Conservation (phyloP, 495 filamentous ascomycete genomes). For the Cairneyella variabilis region DNA sequence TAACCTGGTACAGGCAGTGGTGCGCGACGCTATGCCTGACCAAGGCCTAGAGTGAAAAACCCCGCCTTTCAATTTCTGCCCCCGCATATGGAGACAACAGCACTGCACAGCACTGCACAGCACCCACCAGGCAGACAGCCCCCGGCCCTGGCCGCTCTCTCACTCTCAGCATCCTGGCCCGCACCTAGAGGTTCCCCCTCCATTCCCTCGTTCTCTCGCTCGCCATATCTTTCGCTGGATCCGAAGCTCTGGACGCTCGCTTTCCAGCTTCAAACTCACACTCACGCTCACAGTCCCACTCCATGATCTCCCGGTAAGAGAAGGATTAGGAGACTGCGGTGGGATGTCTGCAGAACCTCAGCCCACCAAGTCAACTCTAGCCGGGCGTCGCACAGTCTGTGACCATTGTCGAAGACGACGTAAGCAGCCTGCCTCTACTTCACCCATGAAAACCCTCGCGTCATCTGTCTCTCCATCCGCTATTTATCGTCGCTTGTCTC, state of each 20-base stretch:
- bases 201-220: conserved; percentile 2
- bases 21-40: too few species aligned
- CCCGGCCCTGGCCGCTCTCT: background rate
- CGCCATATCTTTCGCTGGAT: conserved; percentile 30
- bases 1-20: too few species aligned
- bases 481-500: background rate
- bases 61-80: too few species aligned
- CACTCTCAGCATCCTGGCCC: background rate
- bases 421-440: conserved; percentile 16
- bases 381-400: conserved; percentile 26
- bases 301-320: conserved; percentile 8
- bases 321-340: conserved; percentile 1
- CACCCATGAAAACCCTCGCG: background rate
- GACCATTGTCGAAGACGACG: conserved; percentile 32
- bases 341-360: conserved; percentile 20
- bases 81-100: background rate
- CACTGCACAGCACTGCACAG: background rate
- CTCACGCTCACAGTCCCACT: background rate
- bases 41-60: too few species aligned
- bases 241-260: background rate
- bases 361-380: conserved; percentile 11
- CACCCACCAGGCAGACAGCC: background rate
- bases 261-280: background rate
- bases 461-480: background rate
- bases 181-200: background rate